Base-by-base conservation (phyloP, 2,329 filamentous ascomycete genomes). In the Venturiaceae sp. region DNA sequence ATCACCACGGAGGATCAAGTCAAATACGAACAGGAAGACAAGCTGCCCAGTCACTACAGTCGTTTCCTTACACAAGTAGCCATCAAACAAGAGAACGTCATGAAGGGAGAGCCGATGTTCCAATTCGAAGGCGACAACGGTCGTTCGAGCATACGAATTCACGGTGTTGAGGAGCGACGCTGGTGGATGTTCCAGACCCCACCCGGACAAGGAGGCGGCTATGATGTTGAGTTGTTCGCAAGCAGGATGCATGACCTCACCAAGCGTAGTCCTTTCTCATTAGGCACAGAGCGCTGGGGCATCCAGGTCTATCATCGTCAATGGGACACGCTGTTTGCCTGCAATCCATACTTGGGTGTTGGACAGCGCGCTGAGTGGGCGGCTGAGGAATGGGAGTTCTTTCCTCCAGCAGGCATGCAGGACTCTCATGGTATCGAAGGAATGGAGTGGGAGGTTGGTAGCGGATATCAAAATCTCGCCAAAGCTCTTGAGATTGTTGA, bases 361-460 rank as follows among this genome's bases (percentile, higher is more conserved):
- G 57, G 32, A 9, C 39, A 26, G 34, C 23, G 14, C 21, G 52
- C 47, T 21, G 28, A n/a, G 6, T 58, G 57, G 57, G 23, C 28
- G 47, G 47, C 57, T 14, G 44, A 30, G 11, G 57, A 58, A 34
- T 46, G 37, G 46, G 47, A 58, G 19, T 58, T 58, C 57, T 58
- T 58, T 34, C 39, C 39, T 5, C 44, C 44, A 6, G 23, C 23
- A n/a, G 13, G 11, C 5, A 50, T 50, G 23, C 7, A 32, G 8
- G 26, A 57, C n/a, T 30, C 28, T 50, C 30, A 57, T 1, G 30
- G 33, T 11, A 44, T 47, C 1, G 55, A 50, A 19, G 44, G 55
- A 5, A 57, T 28, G 23, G 28, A 57, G n/a, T 39, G 30, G 3
- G 55, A 57, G 30, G 41, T 26, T 32, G 55, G 55, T 21, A n/a